Conservation (phyloP, 192 early-diverging fungal species). For the Lunasporangiospora selenospora region DNA sequence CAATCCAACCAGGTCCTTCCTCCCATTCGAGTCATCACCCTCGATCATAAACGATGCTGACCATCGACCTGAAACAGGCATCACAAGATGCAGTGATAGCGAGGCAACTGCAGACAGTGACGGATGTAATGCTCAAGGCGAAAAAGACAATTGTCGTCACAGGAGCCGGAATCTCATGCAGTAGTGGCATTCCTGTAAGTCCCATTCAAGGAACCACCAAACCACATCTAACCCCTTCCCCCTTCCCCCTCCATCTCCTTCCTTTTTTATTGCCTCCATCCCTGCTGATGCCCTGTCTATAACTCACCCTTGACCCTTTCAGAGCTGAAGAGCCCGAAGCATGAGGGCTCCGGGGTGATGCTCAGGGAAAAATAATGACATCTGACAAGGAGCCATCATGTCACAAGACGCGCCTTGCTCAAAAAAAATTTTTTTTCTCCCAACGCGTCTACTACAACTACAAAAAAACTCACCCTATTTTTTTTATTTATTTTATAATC, state of each 20-base stretch:
- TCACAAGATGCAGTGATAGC: slow-evolving; percentile 12
- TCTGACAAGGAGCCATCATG: background rate
- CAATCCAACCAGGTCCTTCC: no score
- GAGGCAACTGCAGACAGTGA: slow-evolving; percentile 26
- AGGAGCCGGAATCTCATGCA: slow-evolving; percentile 92
- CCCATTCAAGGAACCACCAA: no score
- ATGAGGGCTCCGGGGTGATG: background rate
- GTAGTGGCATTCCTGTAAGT: slow-evolving; percentile 86
- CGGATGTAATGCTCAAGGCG: slow-evolving; percentile 45
- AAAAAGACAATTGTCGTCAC: slow-evolving; percentile 73
- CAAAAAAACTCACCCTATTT: slow-evolving; percentile 2
- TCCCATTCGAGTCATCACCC: no score
- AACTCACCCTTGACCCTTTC: no score
- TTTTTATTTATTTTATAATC: background rate
- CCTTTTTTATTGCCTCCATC: slow-evolving; percentile 13
- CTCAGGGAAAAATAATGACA: background rate
- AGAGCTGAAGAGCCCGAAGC: background rate
- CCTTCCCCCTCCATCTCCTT: no score
- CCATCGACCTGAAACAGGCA: slow-evolving; percentile 33
- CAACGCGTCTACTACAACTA: background rate
- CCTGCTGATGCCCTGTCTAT: no score
- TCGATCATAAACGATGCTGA: slow-evolving; percentile 22
- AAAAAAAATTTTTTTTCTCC: background rate
- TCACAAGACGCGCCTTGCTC: background rate
- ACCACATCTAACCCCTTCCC: no score